Evolutionary conservation across 176 grass and related monocot genomes (phyloP), one percentile per base, ranked within the genome.

Genomic region (Paspalum vaginatum): DNA sequence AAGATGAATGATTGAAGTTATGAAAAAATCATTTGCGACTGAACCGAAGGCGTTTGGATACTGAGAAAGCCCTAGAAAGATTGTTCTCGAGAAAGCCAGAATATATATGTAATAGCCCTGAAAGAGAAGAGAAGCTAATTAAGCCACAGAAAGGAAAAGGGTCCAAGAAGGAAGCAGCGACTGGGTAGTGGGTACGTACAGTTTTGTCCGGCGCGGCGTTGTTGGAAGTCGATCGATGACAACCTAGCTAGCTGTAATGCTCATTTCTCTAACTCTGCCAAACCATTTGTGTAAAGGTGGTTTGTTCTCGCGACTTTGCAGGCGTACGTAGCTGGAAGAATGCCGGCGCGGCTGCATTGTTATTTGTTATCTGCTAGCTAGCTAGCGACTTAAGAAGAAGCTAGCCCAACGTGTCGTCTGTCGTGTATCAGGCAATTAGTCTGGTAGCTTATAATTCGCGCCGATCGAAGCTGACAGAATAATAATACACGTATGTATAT

Each of bases 241-340:
- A 22, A 41, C 17, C 49, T 42, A 3, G 6, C 40, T 55, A 20
- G 53, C n/a, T 50, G 17, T 18, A 56, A 47, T 67, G 22, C 27
- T 50, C 45, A 0, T 27, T 78, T 70, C 50, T 50, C 63, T 66
- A 51, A 70, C 32, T 62, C 59, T 51, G 65, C 54, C 55, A 78
- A 85, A 78, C 65, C 65, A 70, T 50, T 51, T 21, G 32, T 55
- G n/a, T 46, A 62, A 50, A 69, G 5, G 20, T 78, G 20, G 4
- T 45, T 18, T 51, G 11, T 48, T 9, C 9, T n/a, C 56, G 61
- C 5, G 27, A 15, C 41, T 76, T 85, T 85, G 27, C 11, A 59
- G 11, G 65, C 40, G 0, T 21, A 10, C 24, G 24, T 78, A 71
- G 74, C 83, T 85, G 83, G 74, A 70, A 51, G 65, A 85, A 71